phyloP scores from a whole-genome alignment of 169 alveolate species.

The Miamiensis avidus region DNA sequence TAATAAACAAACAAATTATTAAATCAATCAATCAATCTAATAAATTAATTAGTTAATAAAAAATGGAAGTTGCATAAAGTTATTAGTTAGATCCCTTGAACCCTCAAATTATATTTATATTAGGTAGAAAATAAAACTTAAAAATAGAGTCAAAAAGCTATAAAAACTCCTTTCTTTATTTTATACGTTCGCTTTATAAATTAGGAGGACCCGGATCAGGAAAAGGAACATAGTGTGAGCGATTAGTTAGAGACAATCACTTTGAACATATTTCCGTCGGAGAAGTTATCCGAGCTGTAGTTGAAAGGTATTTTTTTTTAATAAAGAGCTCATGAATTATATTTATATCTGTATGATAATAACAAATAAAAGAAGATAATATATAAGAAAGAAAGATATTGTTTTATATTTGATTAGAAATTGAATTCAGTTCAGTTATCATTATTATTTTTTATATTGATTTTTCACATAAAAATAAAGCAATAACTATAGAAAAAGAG shows the following conservation, averaged over 20 bases:
- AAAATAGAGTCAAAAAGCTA: too few relatives aligned
- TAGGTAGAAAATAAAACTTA: not conserved
- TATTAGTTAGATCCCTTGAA: not conserved
- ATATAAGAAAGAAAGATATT: not conserved
- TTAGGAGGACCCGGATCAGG: slow-evolving; percentile 87
- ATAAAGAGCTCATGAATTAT: not conserved
- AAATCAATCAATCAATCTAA: not conserved
- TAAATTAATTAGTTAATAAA: too few relatives aligned
- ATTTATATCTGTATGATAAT: too few relatives aligned
- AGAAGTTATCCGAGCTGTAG: slow-evolving; percentile 65
- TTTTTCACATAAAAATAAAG: too few relatives aligned
- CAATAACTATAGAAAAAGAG: too few relatives aligned
- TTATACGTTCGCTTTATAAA: too few relatives aligned
- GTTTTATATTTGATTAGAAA: not conserved
- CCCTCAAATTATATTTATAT: not conserved
- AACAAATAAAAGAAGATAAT: not conserved
- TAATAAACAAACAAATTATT: too few relatives aligned
- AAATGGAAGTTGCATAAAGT: not conserved
- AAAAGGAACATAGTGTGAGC: slow-evolving; percentile 81
- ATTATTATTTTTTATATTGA: too few relatives aligned
- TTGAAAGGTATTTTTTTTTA: slow-evolving; percentile 5
- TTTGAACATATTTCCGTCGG: slow-evolving; percentile 77
- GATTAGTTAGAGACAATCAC: slow-evolving; percentile 69
- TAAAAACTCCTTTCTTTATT: too few relatives aligned
- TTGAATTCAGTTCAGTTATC: too few relatives aligned